Evolutionary conservation across 2,329 filamentous ascomycete genomes (phyloP).

Genomic region (Fusarium goolgardi): DNA sequence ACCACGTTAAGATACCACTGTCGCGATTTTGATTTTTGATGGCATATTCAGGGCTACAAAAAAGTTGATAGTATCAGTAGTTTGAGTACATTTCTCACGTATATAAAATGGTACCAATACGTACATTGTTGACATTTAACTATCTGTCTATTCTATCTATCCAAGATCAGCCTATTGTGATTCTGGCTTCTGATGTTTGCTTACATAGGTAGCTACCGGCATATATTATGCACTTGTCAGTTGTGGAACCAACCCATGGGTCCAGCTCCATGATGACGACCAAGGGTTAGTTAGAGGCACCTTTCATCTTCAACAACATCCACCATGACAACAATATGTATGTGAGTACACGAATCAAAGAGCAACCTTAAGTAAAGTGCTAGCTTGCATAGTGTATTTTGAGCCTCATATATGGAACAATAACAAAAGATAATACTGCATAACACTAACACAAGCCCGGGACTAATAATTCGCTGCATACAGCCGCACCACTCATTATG

Average conservation of each 20-base stretch:
- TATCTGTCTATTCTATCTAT: background rate
- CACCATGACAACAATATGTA: background rate
- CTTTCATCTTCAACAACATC: background rate
- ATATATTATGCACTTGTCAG: background rate
- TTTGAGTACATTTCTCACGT: constrained; percentile 8
- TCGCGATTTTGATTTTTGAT: constrained; percentile 27
- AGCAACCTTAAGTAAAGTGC: background rate
- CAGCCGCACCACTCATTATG: constrained; percentile 43
- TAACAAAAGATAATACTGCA: background rate
- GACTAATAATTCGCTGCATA: constrained; percentile 4
- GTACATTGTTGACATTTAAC: background rate
- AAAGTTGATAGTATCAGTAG: background rate
- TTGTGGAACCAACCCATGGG: constrained; percentile 20
- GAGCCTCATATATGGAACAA: constrained; percentile 17
- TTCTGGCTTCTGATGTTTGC: constrained; percentile 3
- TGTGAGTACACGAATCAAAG: background rate
- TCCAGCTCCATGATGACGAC: constrained; percentile 10
- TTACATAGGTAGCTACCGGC: background rate
- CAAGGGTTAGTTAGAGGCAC: background rate
- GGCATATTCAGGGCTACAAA: constrained; percentile 13
- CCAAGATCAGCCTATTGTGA: constrained; percentile 2
- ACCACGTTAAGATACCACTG: constrained; percentile 42
- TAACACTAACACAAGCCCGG: constrained; percentile 1
- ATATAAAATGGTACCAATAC: constrained; percentile 1
- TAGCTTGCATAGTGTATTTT: constrained; percentile 1